phyloP scores from a whole-genome alignment of 164 flowering plant species.

The Tetrastigma voinierianum region DNA sequence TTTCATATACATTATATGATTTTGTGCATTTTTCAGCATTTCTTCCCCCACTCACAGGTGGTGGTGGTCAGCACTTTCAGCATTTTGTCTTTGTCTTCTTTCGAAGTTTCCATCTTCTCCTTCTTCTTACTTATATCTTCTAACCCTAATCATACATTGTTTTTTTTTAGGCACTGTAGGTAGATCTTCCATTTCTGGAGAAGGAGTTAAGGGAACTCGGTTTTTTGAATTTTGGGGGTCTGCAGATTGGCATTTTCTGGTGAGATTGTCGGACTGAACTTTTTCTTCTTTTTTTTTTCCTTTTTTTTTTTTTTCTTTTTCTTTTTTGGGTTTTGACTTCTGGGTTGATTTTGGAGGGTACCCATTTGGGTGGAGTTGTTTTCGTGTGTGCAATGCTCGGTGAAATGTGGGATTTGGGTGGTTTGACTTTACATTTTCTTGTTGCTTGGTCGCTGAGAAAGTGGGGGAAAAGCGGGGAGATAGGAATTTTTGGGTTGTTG shows the following conservation, averaged over 20 bases:
- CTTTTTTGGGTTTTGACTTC: too few species aligned
- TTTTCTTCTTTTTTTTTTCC: conserved; percentile 5
- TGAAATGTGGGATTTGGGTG: background rate
- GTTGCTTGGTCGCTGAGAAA: too few species aligned
- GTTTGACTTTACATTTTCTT: background rate
- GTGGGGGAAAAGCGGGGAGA: background rate
- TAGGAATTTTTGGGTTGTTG: conserved; percentile 7
- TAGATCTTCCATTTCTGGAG: background rate
- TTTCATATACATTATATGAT: too few species aligned
- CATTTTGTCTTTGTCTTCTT: too few species aligned
- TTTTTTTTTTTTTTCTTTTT: too few species aligned
- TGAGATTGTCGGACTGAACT: conserved; percentile 4
- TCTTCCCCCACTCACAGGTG: too few species aligned
- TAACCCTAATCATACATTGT: background rate
- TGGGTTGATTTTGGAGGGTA: conserved; percentile 2
- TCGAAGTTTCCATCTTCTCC: too few species aligned
- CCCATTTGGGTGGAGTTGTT: conserved; percentile 13
- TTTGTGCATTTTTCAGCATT: too few species aligned
- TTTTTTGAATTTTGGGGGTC: background rate
- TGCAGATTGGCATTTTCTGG: background rate
- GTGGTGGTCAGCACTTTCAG: too few species aligned
- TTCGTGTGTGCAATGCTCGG: conserved; percentile 1
- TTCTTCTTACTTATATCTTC: too few species aligned
- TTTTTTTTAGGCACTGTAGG: background rate
- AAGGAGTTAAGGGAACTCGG: background rate